Evolutionary conservation across 2,329 filamentous ascomycete genomes (phyloP), one percentile per base, ranked within the genome.

Genomic region (Grosmannia clavigera): DNA sequence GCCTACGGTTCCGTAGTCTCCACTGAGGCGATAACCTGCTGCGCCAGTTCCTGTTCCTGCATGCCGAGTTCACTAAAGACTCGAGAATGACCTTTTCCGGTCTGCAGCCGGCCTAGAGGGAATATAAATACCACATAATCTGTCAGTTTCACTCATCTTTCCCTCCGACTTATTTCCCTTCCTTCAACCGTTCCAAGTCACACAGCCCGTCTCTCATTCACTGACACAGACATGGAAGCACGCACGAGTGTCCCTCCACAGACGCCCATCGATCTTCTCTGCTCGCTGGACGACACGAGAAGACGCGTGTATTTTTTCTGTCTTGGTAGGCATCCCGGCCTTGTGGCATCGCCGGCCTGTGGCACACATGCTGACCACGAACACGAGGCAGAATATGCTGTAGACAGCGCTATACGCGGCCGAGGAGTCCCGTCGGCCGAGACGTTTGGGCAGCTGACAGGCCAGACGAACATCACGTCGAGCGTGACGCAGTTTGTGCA

Each of bases 391-490:
- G 55, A 57, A 57, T 57, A 57, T 33, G 55, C 40, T 3, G 40
- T 57, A 10, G 55, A 57, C 19, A 10, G 38, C 4, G 27, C 9
- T 0, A 40, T 57, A 27, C 40, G 40, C 40, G 55, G 55, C 19
- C 14, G 16, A 9, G 40, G 40, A 3, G 11, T 57, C 40, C 55
- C 55, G 27, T 31, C 55, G 19, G 27, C 16, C 9, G 40, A 10
- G 14, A 43, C 40, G 57, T 40, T 58, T n/a, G 33, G 3, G 31
- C 57, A 40, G 22, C 52, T 61, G 54, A 61, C 61, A 25, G 38
- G 35, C 31, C 35, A 62, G 27, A 43, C 43, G 29, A 55, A 57
- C 16, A 43, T 61, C 22, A 27, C 33, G 10, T 9, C n/a, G 29
- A 57, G 54, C 48, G 52, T 60, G 16, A 22, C 4, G 11, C 11